Evolutionary conservation across 352 stramenopile genomes (phyloP).

Genomic region (Pythium sukuiense): DNA sequence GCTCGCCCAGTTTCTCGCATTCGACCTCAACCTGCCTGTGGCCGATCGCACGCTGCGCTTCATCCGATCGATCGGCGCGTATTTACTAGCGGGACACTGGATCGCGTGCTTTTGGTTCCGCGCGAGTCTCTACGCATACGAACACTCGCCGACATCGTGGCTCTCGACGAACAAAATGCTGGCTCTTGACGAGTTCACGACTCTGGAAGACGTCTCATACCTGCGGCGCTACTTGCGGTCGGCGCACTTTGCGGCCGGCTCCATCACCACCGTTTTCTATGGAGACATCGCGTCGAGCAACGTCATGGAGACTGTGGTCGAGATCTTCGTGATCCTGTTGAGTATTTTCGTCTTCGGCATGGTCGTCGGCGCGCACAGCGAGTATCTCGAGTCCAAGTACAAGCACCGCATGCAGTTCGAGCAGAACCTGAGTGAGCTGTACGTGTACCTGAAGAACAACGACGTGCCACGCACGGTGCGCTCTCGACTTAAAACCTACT

Average conservation of each 20-base stretch:
- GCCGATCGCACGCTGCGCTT: conserved; percentile 55
- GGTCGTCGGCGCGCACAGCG: conserved; percentile 55
- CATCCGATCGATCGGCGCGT: conserved; percentile 45
- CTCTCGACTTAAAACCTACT: conserved; percentile 56
- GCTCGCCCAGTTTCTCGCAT: conserved; percentile 49
- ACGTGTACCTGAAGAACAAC: conserved; percentile 59
- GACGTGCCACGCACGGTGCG: conserved; percentile 52
- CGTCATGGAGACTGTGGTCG: conserved; percentile 51
- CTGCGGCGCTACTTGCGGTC: conserved; percentile 53
- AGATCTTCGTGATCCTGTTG: conserved; percentile 59
- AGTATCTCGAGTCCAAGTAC: conserved; percentile 65
- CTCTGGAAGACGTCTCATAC: conserved; percentile 40
- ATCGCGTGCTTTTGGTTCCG: conserved; percentile 70
- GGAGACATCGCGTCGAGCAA: conserved; percentile 69
- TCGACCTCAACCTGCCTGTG: conserved; percentile 53
- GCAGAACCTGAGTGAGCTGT: conserved; percentile 63
- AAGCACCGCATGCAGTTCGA: conserved; percentile 72
- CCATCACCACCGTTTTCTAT: conserved; percentile 73
- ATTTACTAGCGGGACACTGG: conserved; percentile 63
- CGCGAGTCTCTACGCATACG: conserved; percentile 42
- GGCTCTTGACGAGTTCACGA: conserved; percentile 40
- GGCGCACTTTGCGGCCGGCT: conserved; percentile 59
- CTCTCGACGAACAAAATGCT: conserved; percentile 58
- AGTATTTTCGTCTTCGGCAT: conserved; percentile 76
- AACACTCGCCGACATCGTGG: conserved; percentile 56